Evolutionary conservation across 148 eudicot species (phyloP).

Genomic region (Spergularia bocconei): DNA sequence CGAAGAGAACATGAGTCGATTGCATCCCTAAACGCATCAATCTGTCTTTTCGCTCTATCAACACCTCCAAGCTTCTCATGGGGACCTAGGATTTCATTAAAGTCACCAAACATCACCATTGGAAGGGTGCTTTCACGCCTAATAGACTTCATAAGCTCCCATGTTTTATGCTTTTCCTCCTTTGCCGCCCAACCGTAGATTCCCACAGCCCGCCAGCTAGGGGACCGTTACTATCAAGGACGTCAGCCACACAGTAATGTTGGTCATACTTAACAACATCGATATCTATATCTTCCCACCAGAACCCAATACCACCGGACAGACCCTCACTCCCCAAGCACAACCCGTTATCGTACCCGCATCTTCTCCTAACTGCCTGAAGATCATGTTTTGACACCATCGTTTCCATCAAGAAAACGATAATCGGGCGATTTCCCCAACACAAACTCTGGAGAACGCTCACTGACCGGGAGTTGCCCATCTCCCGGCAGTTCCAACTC

Average conservation of each 20-base stretch:
- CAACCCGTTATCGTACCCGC: not conserved
- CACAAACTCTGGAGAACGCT: not conserved
- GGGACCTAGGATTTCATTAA: not conserved
- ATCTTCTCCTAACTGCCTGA: not conserved
- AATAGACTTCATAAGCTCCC: not conserved
- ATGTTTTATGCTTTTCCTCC: not conserved
- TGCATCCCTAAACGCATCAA: not conserved
- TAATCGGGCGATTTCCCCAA: no score
- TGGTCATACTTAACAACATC: not conserved
- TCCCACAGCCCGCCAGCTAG: not conserved
- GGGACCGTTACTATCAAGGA: not conserved
- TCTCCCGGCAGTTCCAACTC: not conserved
- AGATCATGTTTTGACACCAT: not conserved
- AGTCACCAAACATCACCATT: not conserved
- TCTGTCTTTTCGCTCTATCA: not conserved
- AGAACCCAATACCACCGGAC: not conserved
- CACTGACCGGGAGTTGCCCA: not conserved
- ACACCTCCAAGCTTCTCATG: not conserved
- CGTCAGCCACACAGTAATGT: not conserved
- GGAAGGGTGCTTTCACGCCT: fast-evolving
- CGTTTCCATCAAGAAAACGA: not conserved
- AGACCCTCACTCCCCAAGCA: not conserved
- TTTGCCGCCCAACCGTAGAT: not conserved
- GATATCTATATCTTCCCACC: not conserved
- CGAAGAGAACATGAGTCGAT: not conserved